A percentile compares a stretch with the other conserved stretches of the same genome.
These are phyloP conservation scores for Daldinia sp. DNA, from an alignment of 2,329 filamentous ascomycete species.

Conservation along the genomic window DNA sequence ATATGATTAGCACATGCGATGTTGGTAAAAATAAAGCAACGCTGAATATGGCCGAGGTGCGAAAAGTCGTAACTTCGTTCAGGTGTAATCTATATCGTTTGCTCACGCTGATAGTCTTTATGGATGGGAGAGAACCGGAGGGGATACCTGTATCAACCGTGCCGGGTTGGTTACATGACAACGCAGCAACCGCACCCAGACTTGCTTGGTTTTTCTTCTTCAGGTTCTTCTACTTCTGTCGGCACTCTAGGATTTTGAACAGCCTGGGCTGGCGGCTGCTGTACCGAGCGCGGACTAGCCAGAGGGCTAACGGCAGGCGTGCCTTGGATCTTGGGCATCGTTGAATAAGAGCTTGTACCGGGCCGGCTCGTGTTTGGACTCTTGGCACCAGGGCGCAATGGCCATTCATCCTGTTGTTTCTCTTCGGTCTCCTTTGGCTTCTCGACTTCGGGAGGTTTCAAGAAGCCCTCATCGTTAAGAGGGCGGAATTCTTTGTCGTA, in stretches of 20 bases:
- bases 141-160: conserved; percentile 22
- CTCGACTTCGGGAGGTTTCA: conserved; percentile 59
- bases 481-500: conserved; percentile 92
- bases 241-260: conserved; percentile 60
- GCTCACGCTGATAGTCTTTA: conserved; percentile 24
- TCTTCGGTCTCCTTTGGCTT: conserved; percentile 50
- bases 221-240: conserved; percentile 64
- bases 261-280: conserved; percentile 58
- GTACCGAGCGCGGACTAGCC: conserved; percentile 60
- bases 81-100: conserved; percentile 39
- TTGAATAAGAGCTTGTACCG: conserved; percentile 68
- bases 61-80: conserved; percentile 46
- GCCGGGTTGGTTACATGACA: conserved; percentile 72
- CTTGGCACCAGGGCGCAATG: conserved; percentile 64
- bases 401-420: conserved; percentile 66
- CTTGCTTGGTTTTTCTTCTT: conserved; percentile 63
- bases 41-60: conserved; percentile 36
- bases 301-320: conserved; percentile 56
- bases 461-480: conserved; percentile 74
- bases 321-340: conserved; percentile 71
- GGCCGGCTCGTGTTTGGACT: conserved; percentile 62
- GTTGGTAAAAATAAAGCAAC: conserved; percentile 41
- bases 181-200: conserved; percentile 77
- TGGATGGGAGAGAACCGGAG: conserved; percentile 23
- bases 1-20: conserved; percentile 36